These are phyloP conservation scores for Diutina neorugosa DNA, from an alignment of 1,139 yeast species.

Conservation along the genomic window DNA sequence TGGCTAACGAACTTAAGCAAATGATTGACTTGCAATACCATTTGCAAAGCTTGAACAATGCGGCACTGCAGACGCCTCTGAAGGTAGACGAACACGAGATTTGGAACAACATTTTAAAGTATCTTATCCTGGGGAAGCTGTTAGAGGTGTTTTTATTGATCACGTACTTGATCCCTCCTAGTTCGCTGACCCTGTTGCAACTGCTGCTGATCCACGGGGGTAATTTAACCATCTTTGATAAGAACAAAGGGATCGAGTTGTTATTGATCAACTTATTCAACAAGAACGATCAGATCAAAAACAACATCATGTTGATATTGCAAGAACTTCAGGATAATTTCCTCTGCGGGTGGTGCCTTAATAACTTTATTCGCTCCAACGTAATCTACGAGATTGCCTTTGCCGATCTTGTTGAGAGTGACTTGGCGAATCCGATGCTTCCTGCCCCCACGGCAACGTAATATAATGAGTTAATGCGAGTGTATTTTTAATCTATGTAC, in stretches of 20 bases:
- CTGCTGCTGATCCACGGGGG: constrained; percentile 30
- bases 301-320: constrained; percentile 30
- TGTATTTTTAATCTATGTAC: neutral
- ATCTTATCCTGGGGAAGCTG: constrained; percentile 32
- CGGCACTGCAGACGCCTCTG: constrained; percentile 7
- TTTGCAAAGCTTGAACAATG: constrained; percentile 23
- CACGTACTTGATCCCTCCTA: constrained; percentile 35
- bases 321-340: constrained; percentile 35
- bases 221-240: constrained; percentile 31
- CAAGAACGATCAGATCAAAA: constrained; percentile 31
- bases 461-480: neutral
- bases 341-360: constrained; percentile 37
- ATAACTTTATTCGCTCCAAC: constrained; percentile 25
- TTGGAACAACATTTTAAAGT: constrained; percentile 35
- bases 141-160: constrained; percentile 28
- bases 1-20: constrained; percentile 30
- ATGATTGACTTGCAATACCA: constrained; percentile 36
- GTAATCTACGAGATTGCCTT: constrained; percentile 31
- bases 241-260: constrained; percentile 38
- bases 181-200: constrained; percentile 29
- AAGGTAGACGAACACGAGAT: constrained; percentile 24
- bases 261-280: constrained; percentile 33
- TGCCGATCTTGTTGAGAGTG: constrained; percentile 16
- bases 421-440: neutral
- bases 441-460: neutral